phyloP scores from a whole-genome alignment of 139 green algal species.

The Coelastrella sp. region DNA sequence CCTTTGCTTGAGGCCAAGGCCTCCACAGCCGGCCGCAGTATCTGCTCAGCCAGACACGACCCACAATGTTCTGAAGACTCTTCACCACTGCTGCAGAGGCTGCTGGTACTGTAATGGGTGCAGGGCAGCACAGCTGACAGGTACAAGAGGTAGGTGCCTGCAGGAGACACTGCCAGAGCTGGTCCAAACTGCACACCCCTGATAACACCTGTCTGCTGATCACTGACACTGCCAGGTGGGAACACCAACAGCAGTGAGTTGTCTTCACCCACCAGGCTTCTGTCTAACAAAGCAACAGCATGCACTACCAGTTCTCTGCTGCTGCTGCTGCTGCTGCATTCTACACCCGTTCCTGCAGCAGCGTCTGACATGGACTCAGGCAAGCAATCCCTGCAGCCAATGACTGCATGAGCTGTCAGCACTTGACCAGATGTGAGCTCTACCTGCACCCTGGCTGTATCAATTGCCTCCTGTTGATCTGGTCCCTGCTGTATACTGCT shows the following conservation, averaged over 20 bases:
- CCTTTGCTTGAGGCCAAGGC: background rate
- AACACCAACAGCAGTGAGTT: constrained; percentile 5
- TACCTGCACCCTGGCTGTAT: background rate
- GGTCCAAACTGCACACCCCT: constrained; percentile 49
- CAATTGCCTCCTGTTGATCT: no score
- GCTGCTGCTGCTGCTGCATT: constrained; percentile 14
- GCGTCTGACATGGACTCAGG: background rate
- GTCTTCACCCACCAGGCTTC: constrained; percentile 35
- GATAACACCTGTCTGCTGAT: constrained; percentile 13
- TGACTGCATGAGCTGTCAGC: background rate
- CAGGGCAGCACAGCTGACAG: constrained; percentile 11
- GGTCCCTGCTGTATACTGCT: background rate
- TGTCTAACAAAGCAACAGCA: constrained; percentile 47
- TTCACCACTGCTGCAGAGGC: no score
- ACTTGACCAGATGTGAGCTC: constrained; percentile 12
- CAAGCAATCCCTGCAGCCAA: background rate
- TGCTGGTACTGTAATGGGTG: no score
- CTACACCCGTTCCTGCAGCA: background rate
- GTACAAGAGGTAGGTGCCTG: constrained; percentile 52
- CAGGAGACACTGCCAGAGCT: constrained; percentile 19
- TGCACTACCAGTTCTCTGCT: constrained; percentile 7
- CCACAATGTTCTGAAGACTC: background rate
- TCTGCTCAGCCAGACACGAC: background rate
- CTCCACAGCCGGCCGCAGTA: background rate
- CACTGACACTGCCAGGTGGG: constrained; percentile 5